phyloP scores from a whole-genome alignment of 2,329 filamentous ascomycete genomes.

The Grosmannia serpens region DNA sequence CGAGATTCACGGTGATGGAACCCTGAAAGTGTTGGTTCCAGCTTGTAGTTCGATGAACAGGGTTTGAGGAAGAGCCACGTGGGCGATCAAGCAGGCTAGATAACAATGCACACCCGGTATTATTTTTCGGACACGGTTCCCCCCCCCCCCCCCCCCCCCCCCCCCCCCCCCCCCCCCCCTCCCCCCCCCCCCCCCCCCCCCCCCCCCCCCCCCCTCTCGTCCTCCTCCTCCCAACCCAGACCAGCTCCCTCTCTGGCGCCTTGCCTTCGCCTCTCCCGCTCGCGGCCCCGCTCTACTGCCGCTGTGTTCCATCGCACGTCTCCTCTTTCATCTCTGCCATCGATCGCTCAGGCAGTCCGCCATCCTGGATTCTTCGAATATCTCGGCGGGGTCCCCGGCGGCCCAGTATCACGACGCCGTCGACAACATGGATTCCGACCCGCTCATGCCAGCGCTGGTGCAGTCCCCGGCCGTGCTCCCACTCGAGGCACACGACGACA shows the following conservation, averaged over 20 bases:
- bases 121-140: too few species aligned
- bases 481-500: conserved; percentile 34
- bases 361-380: conserved; percentile 39
- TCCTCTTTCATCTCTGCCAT: not conserved
- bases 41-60: too few species aligned
- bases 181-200: too few species aligned
- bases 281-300: not conserved
- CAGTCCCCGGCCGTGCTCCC: conserved; percentile 11
- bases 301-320: not conserved
- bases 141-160: too few species aligned
- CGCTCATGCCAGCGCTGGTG: conserved; percentile 12
- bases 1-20: not conserved
- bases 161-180: too few species aligned
- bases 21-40: not conserved
- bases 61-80: too few species aligned
- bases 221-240: not conserved
- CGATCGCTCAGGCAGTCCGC: not conserved
- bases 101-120: too few species aligned
- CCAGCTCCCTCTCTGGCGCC: not conserved
- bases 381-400: conserved; percentile 36
- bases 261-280: not conserved
- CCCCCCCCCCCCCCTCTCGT: too few species aligned
- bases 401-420: conserved; percentile 40
- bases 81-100: too few species aligned
- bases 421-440: conserved; percentile 39